Base-by-base conservation (phyloP, 2,329 filamentous ascomycete genomes). In the Exophiala oligosperma region DNA sequence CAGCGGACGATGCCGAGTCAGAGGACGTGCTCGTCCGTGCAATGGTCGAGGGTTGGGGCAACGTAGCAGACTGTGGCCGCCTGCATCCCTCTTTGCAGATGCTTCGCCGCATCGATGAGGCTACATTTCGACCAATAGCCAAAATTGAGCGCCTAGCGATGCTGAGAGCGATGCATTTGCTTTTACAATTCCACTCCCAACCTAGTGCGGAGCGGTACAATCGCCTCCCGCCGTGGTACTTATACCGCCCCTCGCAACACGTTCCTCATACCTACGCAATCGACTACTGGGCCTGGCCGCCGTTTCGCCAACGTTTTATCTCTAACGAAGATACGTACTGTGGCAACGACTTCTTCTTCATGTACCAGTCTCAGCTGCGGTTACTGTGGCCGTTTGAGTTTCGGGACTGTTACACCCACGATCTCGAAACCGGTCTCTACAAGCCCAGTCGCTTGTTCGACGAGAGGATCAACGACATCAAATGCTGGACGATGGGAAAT, bases 231-330 rank as follows among this genome's bases (percentile, higher is more conserved):
- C 28, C 28, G 28, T 29, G 56, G 40, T 61, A 54, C 28, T 21
- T 51, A 9, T 26, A 53, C 21, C 49, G 54, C 3, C 47, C 54
- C n/a, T 50, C 47, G 43, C 49, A 61, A 29, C 4, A 54, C 11
- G 46, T 61, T 32, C 44, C 49, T 11, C 54, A 61, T 47, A 26
- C 49, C 2, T 61, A 61, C 23, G 58, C 49, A 4, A 57, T 50
- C 23, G 54, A 61, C n/a, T 61, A 54, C 35, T 54, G 52, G 17
- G 54, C 54, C 37, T 61, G 54, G 58, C 58, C 58, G 3, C 53
- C 46, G 6, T 38, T 61, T 14, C 58, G 58, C 24, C 48, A 61
- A 43, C 54, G 44, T 3, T 57, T 50, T 28, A 49, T 61, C 38
- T 49, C 54, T n/a, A 35, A 44, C 17, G 49, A 57, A 43, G 54